Evolutionary conservation across 176 grass and related monocot species (phyloP).

Genomic region (Phragmites australis): DNA sequence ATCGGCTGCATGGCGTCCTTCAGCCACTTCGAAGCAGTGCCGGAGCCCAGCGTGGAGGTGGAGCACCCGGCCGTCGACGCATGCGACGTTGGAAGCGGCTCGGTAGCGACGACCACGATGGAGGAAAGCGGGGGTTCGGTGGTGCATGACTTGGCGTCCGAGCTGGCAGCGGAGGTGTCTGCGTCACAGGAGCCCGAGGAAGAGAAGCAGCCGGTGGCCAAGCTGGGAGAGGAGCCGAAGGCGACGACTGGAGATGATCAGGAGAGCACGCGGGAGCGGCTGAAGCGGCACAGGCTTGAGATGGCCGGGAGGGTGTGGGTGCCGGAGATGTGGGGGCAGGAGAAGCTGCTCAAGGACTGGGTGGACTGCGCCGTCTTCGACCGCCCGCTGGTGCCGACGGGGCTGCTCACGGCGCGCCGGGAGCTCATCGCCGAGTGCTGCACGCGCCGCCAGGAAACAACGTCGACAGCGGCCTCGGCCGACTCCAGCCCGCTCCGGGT

Average conservation of each 20-base stretch:
- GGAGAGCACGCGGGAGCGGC: conserved; percentile 47
- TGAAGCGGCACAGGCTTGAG: conserved; percentile 65
- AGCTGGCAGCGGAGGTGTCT: neutral
- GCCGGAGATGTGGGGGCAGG: conserved; percentile 73
- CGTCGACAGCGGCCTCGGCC: neutral
- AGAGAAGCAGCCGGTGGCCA: neutral
- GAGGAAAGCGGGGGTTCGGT: neutral
- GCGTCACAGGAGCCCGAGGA: neutral
- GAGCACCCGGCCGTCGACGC: neutral
- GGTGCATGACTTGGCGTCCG: neutral
- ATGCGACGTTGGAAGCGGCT: neutral
- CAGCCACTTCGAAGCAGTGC: conserved; percentile 30
- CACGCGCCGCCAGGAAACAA: conserved; percentile 30
- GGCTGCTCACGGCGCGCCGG: conserved; percentile 47
- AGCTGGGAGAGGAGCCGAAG: neutral
- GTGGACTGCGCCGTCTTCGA: conserved; percentile 58
- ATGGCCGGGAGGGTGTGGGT: conserved; percentile 65
- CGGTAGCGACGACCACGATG: neutral
- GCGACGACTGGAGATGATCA: neutral
- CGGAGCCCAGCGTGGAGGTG: neutral
- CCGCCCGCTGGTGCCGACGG: conserved; percentile 44
- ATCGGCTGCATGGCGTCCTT: conserved; percentile 37
- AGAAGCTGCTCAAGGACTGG: conserved; percentile 71
- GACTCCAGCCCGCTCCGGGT: conserved; percentile 42
- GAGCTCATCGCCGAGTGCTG: conserved; percentile 58